Conservation (phyloP, 2,329 filamentous ascomycete species). For the Phoma sp. region DNA sequence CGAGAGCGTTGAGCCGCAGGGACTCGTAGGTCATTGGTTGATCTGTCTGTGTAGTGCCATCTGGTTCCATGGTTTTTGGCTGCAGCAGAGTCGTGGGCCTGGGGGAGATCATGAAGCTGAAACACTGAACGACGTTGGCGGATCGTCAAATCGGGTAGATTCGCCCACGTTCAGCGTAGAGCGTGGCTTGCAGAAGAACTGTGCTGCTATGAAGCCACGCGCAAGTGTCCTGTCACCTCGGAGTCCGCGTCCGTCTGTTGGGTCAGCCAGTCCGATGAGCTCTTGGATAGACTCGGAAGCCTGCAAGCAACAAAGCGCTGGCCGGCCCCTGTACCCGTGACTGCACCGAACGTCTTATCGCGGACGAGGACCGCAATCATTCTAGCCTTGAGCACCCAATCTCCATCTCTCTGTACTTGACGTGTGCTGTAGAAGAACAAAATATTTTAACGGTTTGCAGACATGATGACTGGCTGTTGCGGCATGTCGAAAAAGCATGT, state of each 20-base stretch:
- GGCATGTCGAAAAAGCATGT: constrained; percentile 5
- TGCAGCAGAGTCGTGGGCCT: constrained; percentile 17
- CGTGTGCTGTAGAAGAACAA: background rate
- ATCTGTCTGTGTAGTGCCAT: background rate
- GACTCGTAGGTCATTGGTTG: background rate
- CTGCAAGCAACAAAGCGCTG: constrained; percentile 4
- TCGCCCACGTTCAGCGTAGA: constrained; percentile 12
- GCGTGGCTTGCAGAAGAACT: constrained; percentile 5
- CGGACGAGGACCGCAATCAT: constrained; percentile 1
- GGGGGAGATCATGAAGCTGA: constrained; percentile 22
- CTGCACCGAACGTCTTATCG: constrained; percentile 1
- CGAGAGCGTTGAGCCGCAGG: background rate
- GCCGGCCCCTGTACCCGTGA: constrained; percentile 8
- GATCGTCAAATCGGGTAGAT: constrained; percentile 19
- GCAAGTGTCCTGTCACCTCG: background rate
- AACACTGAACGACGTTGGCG: constrained; percentile 25
- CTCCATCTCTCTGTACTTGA: background rate
- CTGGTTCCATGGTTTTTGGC: constrained; percentile 12
- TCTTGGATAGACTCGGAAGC: constrained; percentile 22
- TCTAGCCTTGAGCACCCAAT: background rate
- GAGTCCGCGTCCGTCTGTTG: background rate
- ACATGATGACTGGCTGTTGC: constrained; percentile 1
- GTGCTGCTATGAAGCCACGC: background rate
- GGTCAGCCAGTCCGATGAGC: constrained; percentile 24
- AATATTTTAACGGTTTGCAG: background rate